phyloP scores from a whole-genome alignment of 2,329 filamentous ascomycete genomes.

The Nakataea oryzae region DNA sequence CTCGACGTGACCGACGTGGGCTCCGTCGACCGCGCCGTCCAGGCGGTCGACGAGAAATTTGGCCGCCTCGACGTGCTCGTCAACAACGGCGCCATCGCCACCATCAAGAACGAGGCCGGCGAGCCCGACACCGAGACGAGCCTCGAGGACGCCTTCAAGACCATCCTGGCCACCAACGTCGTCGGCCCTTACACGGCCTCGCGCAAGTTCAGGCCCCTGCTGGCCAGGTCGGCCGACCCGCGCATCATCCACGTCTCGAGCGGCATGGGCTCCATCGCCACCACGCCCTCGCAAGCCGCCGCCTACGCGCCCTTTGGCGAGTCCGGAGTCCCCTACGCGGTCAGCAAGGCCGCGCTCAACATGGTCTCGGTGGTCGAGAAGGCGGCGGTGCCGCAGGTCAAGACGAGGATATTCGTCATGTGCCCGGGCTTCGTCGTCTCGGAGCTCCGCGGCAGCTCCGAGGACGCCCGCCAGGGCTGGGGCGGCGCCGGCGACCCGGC shows the following conservation, averaged over 20 bases:
- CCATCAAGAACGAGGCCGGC: neutral
- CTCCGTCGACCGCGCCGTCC: constrained; percentile 24
- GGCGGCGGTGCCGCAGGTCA: neutral
- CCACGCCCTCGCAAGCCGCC: fast-evolving
- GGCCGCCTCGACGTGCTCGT: constrained; percentile 22
- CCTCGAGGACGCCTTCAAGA: neutral
- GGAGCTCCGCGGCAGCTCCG: neutral
- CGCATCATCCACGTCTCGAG: constrained; percentile 15
- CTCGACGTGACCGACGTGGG: constrained; percentile 31
- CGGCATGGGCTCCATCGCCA: neutral
- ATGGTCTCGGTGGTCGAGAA: constrained; percentile 10
- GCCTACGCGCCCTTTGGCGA: constrained; percentile 1
- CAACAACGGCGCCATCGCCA: constrained; percentile 18
- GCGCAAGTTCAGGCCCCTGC: constrained; percentile 19
- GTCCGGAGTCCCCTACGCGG: constrained; percentile 9
- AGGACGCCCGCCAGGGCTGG: neutral
- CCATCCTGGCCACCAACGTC: constrained; percentile 20
- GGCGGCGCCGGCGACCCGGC: neutral
- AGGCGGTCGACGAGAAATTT: constrained; percentile 15
- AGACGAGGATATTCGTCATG: neutral
- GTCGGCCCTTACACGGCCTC: constrained; percentile 17
- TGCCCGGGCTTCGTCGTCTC: constrained; percentile 1
- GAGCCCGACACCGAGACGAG: neutral
- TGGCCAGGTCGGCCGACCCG: constrained; percentile 15
- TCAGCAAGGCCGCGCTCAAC: constrained; percentile 18